Percentiles rank a stretch among this genome's conserved stretches.
Evolutionary conservation across 2,329 filamentous ascomycete species (phyloP).

Genomic region (Colletotrichum sp.): DNA sequence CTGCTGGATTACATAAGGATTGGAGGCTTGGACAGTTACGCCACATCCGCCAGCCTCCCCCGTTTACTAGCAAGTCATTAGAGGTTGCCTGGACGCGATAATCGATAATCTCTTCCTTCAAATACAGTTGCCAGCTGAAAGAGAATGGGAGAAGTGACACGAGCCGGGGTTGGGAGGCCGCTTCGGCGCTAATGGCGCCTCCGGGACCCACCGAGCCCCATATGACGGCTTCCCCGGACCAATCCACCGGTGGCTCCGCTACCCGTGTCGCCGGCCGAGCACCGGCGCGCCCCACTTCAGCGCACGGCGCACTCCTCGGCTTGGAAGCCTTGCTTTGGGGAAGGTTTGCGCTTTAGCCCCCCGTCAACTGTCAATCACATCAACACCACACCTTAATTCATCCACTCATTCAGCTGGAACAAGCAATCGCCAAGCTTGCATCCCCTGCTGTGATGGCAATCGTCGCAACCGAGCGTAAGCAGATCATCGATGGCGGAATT

Average conservation of each 20-base stretch:
- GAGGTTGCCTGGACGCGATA: neutral
- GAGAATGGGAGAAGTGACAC: neutral
- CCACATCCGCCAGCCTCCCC: neutral
- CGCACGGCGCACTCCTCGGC: neutral
- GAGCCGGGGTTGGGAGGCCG: neutral
- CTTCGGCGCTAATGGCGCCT: neutral
- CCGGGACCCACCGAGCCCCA: neutral
- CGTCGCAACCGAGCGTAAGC: neutral
- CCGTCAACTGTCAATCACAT: neutral
- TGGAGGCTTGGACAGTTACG: neutral
- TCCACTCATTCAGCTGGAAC: neutral
- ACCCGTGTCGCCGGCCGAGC: neutral
- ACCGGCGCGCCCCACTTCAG: neutral
- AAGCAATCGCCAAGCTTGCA: neutral
- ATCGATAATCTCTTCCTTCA: neutral
- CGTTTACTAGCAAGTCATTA: neutral
- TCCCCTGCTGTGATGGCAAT: neutral
- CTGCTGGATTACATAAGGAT: neutral
- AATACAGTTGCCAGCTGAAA: neutral
- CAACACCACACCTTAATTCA: neutral
- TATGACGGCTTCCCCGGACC: neutral
- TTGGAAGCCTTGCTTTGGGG: neutral
- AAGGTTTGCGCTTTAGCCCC: neutral
- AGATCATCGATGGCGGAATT: neutral
- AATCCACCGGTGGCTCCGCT: neutral